Conservation (phyloP, 148 eudicot species). For the Mesembryanthemum crystallinum region DNA sequence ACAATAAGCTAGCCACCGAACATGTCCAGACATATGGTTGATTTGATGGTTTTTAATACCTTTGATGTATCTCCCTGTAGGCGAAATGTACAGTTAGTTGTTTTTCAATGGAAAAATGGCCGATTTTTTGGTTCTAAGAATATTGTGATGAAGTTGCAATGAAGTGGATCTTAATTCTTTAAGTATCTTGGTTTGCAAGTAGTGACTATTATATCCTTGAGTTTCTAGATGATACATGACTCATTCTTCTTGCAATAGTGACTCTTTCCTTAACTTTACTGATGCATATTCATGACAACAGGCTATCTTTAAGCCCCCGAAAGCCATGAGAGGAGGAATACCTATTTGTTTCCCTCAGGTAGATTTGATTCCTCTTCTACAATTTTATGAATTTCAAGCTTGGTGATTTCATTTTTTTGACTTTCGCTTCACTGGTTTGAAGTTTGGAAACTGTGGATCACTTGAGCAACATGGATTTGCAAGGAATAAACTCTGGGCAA, state of each 20-base stretch:
- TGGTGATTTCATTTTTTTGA: constrained; percentile 4
- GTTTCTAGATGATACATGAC: no score
- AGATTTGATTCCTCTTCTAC: constrained; percentile 10
- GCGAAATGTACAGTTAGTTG: no score
- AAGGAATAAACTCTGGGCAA: constrained; percentile 68
- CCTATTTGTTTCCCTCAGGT: constrained; percentile 97
- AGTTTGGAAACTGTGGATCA: constrained; percentile 80
- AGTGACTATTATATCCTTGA: no score
- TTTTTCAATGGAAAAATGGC: neutral
- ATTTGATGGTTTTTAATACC: neutral
- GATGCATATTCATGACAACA: constrained; percentile 16
- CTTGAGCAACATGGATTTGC: constrained; percentile 95
- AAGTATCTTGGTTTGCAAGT: no score
- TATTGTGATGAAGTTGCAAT: neutral
- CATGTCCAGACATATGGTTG: neutral
- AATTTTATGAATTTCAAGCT: neutral
- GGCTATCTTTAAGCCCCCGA: constrained; percentile 77
- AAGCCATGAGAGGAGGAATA: constrained; percentile 86
- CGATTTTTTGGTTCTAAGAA: neutral
- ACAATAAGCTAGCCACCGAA: neutral
- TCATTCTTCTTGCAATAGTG: neutral
- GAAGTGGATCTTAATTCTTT: no score
- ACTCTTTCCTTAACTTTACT: neutral
- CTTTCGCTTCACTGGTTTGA: constrained; percentile 19
- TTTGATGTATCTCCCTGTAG: neutral